phyloP scores from a whole-genome alignment of 352 stramenopile genomes.

The Globisporangium barbulae region DNA sequence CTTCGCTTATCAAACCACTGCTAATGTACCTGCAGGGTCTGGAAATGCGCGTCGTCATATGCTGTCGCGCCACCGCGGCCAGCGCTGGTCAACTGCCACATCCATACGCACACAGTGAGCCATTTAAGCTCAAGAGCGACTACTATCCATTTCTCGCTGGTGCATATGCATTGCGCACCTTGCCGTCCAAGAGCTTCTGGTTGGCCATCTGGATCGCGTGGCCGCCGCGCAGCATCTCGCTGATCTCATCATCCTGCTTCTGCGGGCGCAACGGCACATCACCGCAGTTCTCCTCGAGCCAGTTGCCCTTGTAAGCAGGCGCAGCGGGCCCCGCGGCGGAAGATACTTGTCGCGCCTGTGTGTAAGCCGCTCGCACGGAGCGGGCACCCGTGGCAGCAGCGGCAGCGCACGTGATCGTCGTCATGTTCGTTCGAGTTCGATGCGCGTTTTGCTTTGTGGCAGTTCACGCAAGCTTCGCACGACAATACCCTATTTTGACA shows the following conservation, averaged over 20 bases:
- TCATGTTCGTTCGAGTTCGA: constrained; percentile 7
- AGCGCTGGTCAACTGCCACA: constrained; percentile 29
- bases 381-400: not conserved
- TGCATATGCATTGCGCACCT: constrained; percentile 19
- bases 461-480: not conserved
- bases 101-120: constrained; percentile 4
- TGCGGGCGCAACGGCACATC: constrained; percentile 46
- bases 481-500: too few relatives aligned
- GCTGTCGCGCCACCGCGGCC: constrained; percentile 29
- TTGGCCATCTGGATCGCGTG: constrained; percentile 61
- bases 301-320: constrained; percentile 28
- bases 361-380: not conserved
- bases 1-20: not conserved
- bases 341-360: not conserved
- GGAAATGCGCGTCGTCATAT: constrained; percentile 33
- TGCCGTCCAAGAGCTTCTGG: constrained; percentile 42
- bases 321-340: constrained; percentile 3
- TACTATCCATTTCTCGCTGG: not conserved
- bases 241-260: constrained; percentile 38
- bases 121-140: not conserved
- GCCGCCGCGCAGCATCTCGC: constrained; percentile 70
- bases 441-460: not conserved
- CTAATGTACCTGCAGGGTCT: constrained; percentile 46
- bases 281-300: constrained; percentile 64
- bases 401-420: not conserved